Evolutionary conservation across 176 grass and related monocot species (phyloP).

Genomic region (Saccharum officinarum): DNA sequence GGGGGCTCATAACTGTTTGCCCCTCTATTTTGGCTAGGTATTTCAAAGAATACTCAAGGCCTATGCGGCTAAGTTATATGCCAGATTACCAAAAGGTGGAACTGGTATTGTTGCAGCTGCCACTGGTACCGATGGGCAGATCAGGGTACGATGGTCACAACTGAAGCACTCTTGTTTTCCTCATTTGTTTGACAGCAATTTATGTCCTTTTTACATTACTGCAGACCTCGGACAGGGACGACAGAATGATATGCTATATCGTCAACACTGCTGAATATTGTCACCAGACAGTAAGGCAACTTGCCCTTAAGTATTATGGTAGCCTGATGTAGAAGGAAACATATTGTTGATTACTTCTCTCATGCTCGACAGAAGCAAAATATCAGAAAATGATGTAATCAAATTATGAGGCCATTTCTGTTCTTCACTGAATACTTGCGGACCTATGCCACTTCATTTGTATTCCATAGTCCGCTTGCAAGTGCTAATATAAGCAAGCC

Average conservation of each 20-base stretch:
- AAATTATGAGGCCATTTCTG: not conserved
- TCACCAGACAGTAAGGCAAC: slow-evolving; percentile 82
- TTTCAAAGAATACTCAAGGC: slow-evolving; percentile 97
- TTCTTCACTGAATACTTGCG: slow-evolving; percentile 28
- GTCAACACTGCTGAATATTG: slow-evolving; percentile 99
- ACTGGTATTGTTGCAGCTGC: slow-evolving; percentile 96
- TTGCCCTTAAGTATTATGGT: slow-evolving; percentile 19
- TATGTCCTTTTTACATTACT: slow-evolving; percentile 39
- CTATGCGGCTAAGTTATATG: slow-evolving; percentile 85
- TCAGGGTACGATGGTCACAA: slow-evolving; percentile 59
- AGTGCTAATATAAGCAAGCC: slow-evolving; percentile 11
- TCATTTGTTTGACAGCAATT: slow-evolving; percentile 25
- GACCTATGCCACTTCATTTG: not conserved
- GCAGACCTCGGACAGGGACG: slow-evolving; percentile 94
- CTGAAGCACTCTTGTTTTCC: slow-evolving; percentile 8
- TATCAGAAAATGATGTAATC: slow-evolving; percentile 12
- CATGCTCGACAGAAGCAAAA: slow-evolving; percentile 11
- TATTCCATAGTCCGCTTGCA: not conserved
- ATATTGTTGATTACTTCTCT: not conserved
- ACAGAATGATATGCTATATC: slow-evolving; percentile 98
- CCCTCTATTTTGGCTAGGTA: slow-evolving; percentile 50
- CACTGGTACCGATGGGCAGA: slow-evolving; percentile 93
- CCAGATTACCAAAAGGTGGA: slow-evolving; percentile 91
- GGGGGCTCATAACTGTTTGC: slow-evolving; percentile 6
- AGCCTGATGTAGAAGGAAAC: slow-evolving; percentile 22